phyloP scores from a whole-genome alignment of 192 early-diverging fungal genomes.

The Backusella tarrabulga region DNA sequence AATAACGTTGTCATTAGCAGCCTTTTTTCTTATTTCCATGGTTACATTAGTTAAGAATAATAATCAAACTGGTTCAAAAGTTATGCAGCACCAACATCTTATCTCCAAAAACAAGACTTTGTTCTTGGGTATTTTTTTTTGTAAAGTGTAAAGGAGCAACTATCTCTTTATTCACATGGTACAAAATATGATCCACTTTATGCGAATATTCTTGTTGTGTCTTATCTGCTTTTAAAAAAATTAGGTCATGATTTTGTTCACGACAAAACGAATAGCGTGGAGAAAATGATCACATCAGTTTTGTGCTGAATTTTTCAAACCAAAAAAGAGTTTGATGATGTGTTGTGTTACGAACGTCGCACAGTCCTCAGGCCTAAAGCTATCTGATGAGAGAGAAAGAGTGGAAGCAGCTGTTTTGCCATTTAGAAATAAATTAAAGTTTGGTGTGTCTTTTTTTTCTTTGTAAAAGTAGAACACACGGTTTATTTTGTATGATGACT shows the following conservation, averaged over 20 bases:
- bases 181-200: slow-evolving; percentile 1
- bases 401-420: neutral
- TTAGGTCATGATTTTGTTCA: neutral
- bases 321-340: neutral
- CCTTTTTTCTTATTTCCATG: neutral
- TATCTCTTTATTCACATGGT: neutral
- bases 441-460: neutral
- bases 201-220: neutral
- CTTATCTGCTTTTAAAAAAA: neutral
- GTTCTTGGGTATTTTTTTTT: neutral
- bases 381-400: neutral
- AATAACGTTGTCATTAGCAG: neutral
- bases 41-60: neutral
- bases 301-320: neutral
- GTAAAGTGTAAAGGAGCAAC: neutral
- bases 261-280: neutral
- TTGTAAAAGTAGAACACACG: neutral
- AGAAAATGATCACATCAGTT: neutral
- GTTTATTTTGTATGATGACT: neutral
- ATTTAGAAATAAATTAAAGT: neutral
- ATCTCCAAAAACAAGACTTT: neutral
- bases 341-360: neutral
- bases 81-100: neutral
- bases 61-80: neutral
- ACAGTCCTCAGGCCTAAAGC: neutral